Evolutionary conservation across 768 basidiomycete species (phyloP), one percentile per base, ranked within the genome.

Genomic region (Sarcodon sp.): DNA sequence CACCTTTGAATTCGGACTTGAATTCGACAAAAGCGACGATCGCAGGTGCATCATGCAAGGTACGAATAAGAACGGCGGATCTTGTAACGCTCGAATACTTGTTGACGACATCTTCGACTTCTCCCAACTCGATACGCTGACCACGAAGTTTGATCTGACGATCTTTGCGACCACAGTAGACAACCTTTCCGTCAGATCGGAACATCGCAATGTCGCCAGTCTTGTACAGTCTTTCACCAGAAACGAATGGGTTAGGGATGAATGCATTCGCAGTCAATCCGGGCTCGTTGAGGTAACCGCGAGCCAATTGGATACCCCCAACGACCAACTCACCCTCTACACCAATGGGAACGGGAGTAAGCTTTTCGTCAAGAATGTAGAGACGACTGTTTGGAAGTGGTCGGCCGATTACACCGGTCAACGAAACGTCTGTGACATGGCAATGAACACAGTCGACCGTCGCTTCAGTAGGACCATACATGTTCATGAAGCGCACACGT

Each of bases 381-480:
- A 51, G 46, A 36, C 57, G 56, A 33, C 55, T 56, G 50, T 59
- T 56, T 3, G 63, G 63, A 3, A 64, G 54, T 7, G 63, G 63
- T 7, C 60, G 59, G 21, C 62, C 62, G 36, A 64, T 55, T 36
- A 64, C 56, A 11, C 62, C 55, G 3, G 52, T 45, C 13, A 57
- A 51, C 47, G 50, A 44, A 11, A 50, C 35, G 7, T 43, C 21
- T 4, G 47, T 50, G 50, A 60, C 54, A 32, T 60, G 56, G 45
- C 55, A 62, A 13, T 57, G 58, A 0, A 57, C 54, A 33, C 60
- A 61, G 45, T 62, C 60, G 13, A 63, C 56, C 10, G 62, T 50
- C 35, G 63, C 57, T 43, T 64, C 62, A 5, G 62, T 64, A 9
- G 62, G 62, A n/a, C 62, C 62, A 39, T 65, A 65, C 58, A 59